phyloP scores from a whole-genome alignment of 2,329 filamentous ascomycete species.

The Colletotrichum plurivorum region DNA sequence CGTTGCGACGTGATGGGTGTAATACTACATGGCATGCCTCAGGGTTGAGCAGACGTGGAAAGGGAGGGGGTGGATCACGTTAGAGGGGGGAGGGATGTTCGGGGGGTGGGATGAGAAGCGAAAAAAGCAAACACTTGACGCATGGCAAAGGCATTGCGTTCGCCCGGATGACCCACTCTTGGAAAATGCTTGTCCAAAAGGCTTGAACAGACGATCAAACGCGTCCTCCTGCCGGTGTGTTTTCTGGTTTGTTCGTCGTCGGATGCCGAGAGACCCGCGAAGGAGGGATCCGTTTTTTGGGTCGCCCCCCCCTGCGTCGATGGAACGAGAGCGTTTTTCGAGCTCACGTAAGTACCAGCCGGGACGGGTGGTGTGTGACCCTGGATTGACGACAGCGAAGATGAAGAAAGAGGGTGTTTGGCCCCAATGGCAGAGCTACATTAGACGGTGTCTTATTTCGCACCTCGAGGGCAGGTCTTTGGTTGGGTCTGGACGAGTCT shows the following conservation, averaged over 20 bases:
- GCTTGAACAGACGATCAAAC: conserved; percentile 37
- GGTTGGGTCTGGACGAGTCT: not conserved
- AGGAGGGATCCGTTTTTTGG: too few relatives aligned
- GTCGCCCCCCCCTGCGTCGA: too few relatives aligned
- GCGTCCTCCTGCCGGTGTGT: not conserved
- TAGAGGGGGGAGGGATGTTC: not conserved
- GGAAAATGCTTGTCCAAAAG: conserved; percentile 32
- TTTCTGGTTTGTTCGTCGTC: not conserved
- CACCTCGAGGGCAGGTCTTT: too few relatives aligned
- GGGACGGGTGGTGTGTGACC: too few relatives aligned
- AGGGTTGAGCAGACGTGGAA: not conserved
- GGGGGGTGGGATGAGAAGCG: too few relatives aligned
- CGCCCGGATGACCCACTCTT: conserved; percentile 14
- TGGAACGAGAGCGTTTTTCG: too few relatives aligned
- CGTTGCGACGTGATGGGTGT: not conserved
- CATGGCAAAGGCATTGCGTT: not conserved
- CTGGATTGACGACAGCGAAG: too few relatives aligned
- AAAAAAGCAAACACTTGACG: too few relatives aligned
- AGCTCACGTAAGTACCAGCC: too few relatives aligned
- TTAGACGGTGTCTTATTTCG: too few relatives aligned
- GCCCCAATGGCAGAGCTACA: too few relatives aligned
- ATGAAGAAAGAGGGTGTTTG: too few relatives aligned
- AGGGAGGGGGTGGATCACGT: not conserved
- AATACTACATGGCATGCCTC: not conserved
- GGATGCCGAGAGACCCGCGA: not conserved